A percentile compares a stretch with the other conserved stretches of the same genome.
These are phyloP conservation scores for Suhomyces wounanorum DNA, from an alignment of 1,139 yeast species.

Conservation along the genomic window DNA sequence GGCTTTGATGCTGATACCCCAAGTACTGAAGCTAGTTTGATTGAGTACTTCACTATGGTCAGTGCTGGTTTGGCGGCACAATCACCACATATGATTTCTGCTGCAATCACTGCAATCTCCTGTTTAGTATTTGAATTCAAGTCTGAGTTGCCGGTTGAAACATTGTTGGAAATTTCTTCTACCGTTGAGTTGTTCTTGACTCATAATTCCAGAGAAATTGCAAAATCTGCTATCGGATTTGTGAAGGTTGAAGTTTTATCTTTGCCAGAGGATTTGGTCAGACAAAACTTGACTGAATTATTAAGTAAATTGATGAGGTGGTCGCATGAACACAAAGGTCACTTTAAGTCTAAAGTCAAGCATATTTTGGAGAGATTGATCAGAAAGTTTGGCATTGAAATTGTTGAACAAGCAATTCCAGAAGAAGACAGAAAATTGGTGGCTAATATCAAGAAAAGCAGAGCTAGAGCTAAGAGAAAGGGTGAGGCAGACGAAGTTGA, in stretches of 20 bases:
- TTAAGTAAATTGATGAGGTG: slow-evolving; percentile 78
- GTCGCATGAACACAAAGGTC: slow-evolving; percentile 96
- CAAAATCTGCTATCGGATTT: slow-evolving; percentile 91
- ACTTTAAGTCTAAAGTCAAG: slow-evolving; percentile 88
- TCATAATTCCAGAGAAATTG: slow-evolving; percentile 89
- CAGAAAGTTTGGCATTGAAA: slow-evolving; percentile 85
- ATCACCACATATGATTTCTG: slow-evolving; percentile 93
- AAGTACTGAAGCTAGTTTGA: slow-evolving; percentile 65
- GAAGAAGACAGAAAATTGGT: slow-evolving; percentile 82
- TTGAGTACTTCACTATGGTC: slow-evolving; percentile 88
- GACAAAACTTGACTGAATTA: slow-evolving; percentile 64
- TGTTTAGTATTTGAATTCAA: slow-evolving; percentile 87
- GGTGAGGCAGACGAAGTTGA: slow-evolving; percentile 44
- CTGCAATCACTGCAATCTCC: slow-evolving; percentile 88
- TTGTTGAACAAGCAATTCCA: slow-evolving; percentile 79
- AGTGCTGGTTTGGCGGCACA: slow-evolving; percentile 96
- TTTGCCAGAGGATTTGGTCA: slow-evolving; percentile 77
- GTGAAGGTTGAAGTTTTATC: slow-evolving; percentile 87
- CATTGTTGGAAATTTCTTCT: slow-evolving; percentile 73
- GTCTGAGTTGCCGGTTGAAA: slow-evolving; percentile 54
- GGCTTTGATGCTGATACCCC: slow-evolving; percentile 67
- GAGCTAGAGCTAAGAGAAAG: slow-evolving; percentile 81
- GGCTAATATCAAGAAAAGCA: slow-evolving; percentile 80
- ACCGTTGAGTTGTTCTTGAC: slow-evolving; percentile 90
- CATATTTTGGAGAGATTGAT: slow-evolving; percentile 89